Evolutionary conservation across 805 yeast genomes (phyloP), one percentile per base, ranked within the genome.

Genomic region (Candida vaughaniae): DNA sequence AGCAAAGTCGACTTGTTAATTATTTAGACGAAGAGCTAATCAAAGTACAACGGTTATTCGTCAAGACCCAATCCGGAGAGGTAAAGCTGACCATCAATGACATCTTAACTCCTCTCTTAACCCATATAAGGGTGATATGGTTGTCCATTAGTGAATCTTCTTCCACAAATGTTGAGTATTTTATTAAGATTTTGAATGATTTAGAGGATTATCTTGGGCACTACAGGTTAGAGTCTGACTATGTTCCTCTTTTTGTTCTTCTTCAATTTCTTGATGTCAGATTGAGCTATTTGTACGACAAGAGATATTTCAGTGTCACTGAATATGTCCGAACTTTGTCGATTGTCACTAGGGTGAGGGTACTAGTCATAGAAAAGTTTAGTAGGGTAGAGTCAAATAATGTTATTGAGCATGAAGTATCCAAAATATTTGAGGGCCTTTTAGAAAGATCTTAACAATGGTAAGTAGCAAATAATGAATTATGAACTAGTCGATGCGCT

Each of bases 381-480:
- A 63, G 18, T 20, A 38, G 36, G 25, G 40, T 39, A 17, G 41
- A 31, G 25, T 19, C 31, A 22, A 35, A 25, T 31, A 37, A 31
- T 18, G 28, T 54, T 1, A 38, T 63, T 18, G 71, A 68, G 25
- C 51, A 60, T 12, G 72, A 66, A 44, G 50, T 62, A 9, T 61
- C 70, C 15, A 48, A 63, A 16, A 36, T 67, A 3, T 65, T 68
- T 36, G 70, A 68, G 44, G 73, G 73, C 0, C 41, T 64, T 8
- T 47, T 65, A 12, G 72, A 65, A 18, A 42, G 71, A 36, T 28
- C 49, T 5, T 52, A 25, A 18, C 16, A 12, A 12, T 5, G 16
- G 12, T 20, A 7, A n/a, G 12, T 25, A n/a, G 7, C 6, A 7
- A 15, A 6, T 25, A 25, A 28, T 28, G 31, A 28, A 16, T 28